Conservation (phyloP, 2,329 filamentous ascomycete genomes). For the Neoscytalidium dimidiatum region DNA sequence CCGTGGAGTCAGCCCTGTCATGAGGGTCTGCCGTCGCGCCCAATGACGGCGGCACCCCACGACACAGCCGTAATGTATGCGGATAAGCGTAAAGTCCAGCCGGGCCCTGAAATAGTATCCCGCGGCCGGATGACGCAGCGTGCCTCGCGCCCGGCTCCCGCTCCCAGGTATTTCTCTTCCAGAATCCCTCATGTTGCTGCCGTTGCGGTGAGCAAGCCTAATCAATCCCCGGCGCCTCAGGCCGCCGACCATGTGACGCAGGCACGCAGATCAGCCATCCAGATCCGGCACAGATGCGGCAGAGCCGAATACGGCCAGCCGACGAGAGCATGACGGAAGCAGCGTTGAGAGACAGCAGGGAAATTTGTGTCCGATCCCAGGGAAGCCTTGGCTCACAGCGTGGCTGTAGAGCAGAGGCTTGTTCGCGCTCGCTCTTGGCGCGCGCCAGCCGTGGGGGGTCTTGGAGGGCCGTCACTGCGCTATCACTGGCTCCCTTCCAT, state of each 20-base stretch:
- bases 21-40: not conserved
- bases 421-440: not conserved
- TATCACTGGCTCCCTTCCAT: too few species aligned
- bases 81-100: slow-evolving; percentile 1
- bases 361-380: not conserved
- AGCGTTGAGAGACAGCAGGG: not conserved
- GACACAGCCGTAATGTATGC: not conserved
- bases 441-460: not conserved
- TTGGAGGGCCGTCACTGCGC: too few species aligned
- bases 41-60: not conserved
- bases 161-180: not conserved
- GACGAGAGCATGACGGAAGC: not conserved
- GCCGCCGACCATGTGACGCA: not conserved
- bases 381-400: not conserved
- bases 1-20: slow-evolving; percentile 3
- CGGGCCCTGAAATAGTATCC: not conserved
- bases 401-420: slow-evolving; percentile 5
- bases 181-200: not conserved
- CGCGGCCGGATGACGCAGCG: not conserved
- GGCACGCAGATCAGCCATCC: not conserved
- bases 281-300: not conserved
- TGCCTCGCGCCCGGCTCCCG: not conserved
- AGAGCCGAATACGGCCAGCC: not conserved
- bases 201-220: not conserved
- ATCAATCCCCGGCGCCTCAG: not conserved